Percentiles rank a stretch among this genome's conserved stretches.
These are phyloP conservation scores for Hanseniaspora lachancei DNA, from an alignment of 805 yeast genomes.

Conservation along the genomic window DNA sequence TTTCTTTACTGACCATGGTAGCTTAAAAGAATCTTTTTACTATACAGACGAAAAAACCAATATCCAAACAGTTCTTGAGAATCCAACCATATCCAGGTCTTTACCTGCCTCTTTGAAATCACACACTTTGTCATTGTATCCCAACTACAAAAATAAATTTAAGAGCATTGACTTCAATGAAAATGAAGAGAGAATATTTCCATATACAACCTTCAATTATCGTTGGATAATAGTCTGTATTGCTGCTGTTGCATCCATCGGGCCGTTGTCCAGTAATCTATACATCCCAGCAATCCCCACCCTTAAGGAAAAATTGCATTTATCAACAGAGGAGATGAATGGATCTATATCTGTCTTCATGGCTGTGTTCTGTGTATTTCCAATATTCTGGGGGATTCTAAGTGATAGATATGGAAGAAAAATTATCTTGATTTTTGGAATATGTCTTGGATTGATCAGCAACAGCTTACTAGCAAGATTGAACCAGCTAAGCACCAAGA, in stretches of 20 bases:
- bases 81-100: neutral
- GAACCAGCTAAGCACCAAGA: constrained; percentile 25
- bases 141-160: neutral
- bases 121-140: neutral
- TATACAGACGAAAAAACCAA: neutral
- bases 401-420: constrained; percentile 53
- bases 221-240: neutral
- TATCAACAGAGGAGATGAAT: constrained; percentile 34
- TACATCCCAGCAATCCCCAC: constrained; percentile 43
- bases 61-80: neutral
- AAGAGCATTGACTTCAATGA: neutral
- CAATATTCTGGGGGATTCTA: constrained; percentile 42
- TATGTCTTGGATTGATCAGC: constrained; percentile 43
- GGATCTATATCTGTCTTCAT: constrained; percentile 47
- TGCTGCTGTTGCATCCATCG: constrained; percentile 19
- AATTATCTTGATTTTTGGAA: constrained; percentile 46
- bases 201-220: constrained; percentile 2
- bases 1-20: neutral
- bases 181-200: neutral
- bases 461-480: constrained; percentile 49
- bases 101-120: neutral
- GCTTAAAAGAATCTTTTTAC: neutral
- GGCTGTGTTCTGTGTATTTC: constrained; percentile 44
- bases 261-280: constrained; percentile 46
- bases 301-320: constrained; percentile 30